phyloP scores from a whole-genome alignment of 805 yeast genomes.

The Cyberlindnera subsufficiens region DNA sequence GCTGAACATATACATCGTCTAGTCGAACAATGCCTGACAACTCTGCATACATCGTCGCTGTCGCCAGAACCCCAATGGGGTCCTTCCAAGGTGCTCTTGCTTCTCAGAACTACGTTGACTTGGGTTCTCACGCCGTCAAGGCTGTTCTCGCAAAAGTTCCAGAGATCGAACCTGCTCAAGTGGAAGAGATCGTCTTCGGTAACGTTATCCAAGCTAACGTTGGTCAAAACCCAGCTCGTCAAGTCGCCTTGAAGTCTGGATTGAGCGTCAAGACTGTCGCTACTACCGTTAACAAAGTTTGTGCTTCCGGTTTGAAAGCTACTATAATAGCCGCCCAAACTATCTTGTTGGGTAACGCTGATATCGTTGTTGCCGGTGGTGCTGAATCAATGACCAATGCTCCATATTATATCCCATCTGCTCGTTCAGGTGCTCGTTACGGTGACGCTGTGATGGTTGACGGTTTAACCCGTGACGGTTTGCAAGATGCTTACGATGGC shows the following conservation, averaged over 20 bases:
- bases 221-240: slow-evolving; percentile 98
- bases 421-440: slow-evolving; percentile 84
- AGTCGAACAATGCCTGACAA: slow-evolving; percentile 24
- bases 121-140: slow-evolving; percentile 89
- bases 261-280: slow-evolving; percentile 76
- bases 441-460: slow-evolving; percentile 80
- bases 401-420: slow-evolving; percentile 85
- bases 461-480: slow-evolving; percentile 89
- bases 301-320: slow-evolving; percentile 94
- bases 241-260: slow-evolving; percentile 90
- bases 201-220: slow-evolving; percentile 88
- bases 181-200: slow-evolving; percentile 90
- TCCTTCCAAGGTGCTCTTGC: slow-evolving; percentile 84
- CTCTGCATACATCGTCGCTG: slow-evolving; percentile 79
- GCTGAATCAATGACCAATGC: slow-evolving; percentile 96
- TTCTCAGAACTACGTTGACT: slow-evolving; percentile 71
- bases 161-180: slow-evolving; percentile 65
- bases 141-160: slow-evolving; percentile 84
- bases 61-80: slow-evolving; percentile 95
- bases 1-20: not conserved
- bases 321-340: slow-evolving; percentile 87
- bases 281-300: slow-evolving; percentile 90
- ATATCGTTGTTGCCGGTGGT: slow-evolving; percentile 94
- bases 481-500: slow-evolving; percentile 85
- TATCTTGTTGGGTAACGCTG: slow-evolving; percentile 83